Evolutionary conservation across 2,329 filamentous ascomycete species (phyloP).

Genomic region (Botrytis aclada): DNA sequence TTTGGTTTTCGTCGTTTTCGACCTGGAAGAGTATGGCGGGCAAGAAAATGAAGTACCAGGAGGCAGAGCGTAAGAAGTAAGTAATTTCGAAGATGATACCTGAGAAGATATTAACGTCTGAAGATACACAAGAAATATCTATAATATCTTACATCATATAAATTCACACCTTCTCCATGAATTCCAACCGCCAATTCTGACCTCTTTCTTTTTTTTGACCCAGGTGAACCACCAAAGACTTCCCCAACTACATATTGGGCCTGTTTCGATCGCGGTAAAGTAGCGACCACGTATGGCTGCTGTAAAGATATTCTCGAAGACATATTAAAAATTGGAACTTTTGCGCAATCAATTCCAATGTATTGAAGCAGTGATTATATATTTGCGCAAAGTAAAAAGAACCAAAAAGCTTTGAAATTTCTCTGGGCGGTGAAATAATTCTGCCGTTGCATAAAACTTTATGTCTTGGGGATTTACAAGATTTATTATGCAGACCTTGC

Average conservation of each 20-base stretch:
- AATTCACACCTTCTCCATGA: constrained; percentile 62
- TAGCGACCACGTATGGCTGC: constrained; percentile 60
- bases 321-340: constrained; percentile 27
- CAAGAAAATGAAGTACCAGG: constrained; percentile 64
- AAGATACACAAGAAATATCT: not conserved
- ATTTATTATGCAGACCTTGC: not conserved
- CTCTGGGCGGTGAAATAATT: constrained; percentile 21
- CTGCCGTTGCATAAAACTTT: not conserved
- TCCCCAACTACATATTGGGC: constrained; percentile 57
- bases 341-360: constrained; percentile 3
- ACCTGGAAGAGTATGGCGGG: constrained; percentile 56
- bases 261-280: constrained; percentile 57
- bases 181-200: constrained; percentile 61
- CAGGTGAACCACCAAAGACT: constrained; percentile 57
- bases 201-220: constrained; percentile 59
- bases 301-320: constrained; percentile 56
- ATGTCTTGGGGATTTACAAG: not conserved
- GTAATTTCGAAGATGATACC: constrained; percentile 58
- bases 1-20: constrained; percentile 43
- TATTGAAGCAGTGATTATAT: not conserved
- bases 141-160: constrained; percentile 57
- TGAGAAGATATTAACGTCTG: constrained; percentile 36
- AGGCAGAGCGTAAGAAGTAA: constrained; percentile 65
- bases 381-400: constrained; percentile 8
- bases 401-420: constrained; percentile 19